A percentile compares a stretch with the other conserved stretches of the same genome.
phyloP scores from a whole-genome alignment of 2,329 filamentous ascomycete species.

The Fusarium sp. region DNA sequence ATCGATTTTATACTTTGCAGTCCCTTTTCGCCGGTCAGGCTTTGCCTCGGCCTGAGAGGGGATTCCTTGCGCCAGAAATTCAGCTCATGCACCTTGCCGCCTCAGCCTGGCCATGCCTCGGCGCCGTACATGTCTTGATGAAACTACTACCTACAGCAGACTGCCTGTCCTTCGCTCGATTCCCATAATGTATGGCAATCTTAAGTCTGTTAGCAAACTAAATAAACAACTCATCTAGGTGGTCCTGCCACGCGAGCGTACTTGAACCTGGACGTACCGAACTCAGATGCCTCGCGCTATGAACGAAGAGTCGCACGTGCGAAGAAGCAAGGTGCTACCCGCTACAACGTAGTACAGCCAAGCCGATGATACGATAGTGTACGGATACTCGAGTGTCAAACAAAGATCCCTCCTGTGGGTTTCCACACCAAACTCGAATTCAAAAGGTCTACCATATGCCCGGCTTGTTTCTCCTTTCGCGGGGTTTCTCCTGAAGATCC shows the following conservation, averaged over 20 bases:
- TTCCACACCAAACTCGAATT: constrained; percentile 10
- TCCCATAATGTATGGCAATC: background rate
- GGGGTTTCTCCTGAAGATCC: constrained; percentile 24
- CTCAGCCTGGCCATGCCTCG: background rate
- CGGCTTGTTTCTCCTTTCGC: constrained; percentile 14
- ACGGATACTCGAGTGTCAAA: background rate
- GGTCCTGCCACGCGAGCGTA: constrained; percentile 1
- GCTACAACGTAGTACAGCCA: background rate
- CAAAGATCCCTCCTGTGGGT: constrained; percentile 15
- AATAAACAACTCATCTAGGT: background rate
- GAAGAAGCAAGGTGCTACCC: background rate
- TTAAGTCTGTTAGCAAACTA: background rate
- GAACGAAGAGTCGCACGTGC: background rate
- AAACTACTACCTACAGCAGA: background rate
- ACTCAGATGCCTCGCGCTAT: constrained; percentile 11
- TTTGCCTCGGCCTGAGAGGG: background rate
- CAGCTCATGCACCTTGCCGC: constrained; percentile 20
- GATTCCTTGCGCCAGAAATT: constrained; percentile 1
- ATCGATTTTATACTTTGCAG: background rate
- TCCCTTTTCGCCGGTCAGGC: background rate
- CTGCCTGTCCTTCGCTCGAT: constrained; percentile 13
- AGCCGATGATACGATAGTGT: background rate
- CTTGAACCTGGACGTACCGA: constrained; percentile 9
- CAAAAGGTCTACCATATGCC: constrained; percentile 4
- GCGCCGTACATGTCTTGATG: background rate